Conservation (phyloP, 345 rosid genomes). For the Acer saccharum region DNA sequence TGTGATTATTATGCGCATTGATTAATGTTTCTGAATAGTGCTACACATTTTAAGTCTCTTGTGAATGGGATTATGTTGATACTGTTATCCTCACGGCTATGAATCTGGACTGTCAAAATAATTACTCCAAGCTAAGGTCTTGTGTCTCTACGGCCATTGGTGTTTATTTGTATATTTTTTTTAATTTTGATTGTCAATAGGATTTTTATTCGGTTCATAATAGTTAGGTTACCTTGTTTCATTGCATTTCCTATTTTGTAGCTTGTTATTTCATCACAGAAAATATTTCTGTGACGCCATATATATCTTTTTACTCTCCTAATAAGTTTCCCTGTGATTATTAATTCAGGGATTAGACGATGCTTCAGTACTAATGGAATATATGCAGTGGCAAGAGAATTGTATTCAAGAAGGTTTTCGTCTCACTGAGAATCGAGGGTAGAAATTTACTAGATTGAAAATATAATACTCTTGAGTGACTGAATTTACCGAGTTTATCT, state of each 20-base stretch:
- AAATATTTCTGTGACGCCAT: neutral
- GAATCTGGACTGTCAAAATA: neutral
- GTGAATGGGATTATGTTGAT: neutral
- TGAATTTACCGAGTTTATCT: neutral
- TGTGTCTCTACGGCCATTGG: neutral
- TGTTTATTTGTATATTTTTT: neutral
- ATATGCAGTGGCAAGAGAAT: neutral
- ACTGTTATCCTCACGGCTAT: neutral
- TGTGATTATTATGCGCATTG: neutral
- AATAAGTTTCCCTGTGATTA: neutral
- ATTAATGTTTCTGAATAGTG: neutral
- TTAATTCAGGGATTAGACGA: constrained; percentile 17
- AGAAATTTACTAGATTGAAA: neutral
- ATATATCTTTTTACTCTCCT: neutral
- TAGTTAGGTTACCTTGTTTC: neutral
- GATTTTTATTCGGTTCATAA: neutral
- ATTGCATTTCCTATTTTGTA: neutral
- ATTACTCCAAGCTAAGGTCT: neutral
- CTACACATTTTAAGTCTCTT: neutral
- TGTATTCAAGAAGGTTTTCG: neutral
- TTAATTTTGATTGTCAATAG: neutral
- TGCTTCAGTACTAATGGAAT: neutral
- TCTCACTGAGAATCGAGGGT: neutral
- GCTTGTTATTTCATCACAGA: neutral
- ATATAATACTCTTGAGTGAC: neutral